Evolutionary conservation across 2,329 filamentous ascomycete genomes (phyloP), one percentile per base, ranked within the genome.

Genomic region (Ophiostoma montium): DNA sequence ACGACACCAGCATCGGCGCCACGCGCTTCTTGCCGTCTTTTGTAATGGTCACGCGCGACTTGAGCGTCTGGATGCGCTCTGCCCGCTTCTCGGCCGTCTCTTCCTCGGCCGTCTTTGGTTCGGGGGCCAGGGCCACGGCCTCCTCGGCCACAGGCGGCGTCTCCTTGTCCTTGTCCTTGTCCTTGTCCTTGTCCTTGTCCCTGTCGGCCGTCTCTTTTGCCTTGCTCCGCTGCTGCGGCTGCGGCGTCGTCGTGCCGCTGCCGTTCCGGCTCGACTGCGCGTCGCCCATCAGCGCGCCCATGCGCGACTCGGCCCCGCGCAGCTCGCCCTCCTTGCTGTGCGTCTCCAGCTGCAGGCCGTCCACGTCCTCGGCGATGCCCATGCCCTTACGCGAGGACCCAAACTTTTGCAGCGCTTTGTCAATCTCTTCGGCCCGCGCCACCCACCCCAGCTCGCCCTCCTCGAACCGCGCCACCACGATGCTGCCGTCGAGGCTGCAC

Each of bases 271-370:
- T 64, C 2, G 74, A 68, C 47, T 73, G 73, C 16, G 76, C 75
- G 60, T 95, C 89, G 6, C 90, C 90, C 92, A 98, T 98, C 35
- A 98, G 67, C n/a, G 90, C 90, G 12, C 92, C 92, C 92, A 98
- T 98, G 56, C 90, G 79, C 2, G 88, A 92, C 65, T 98, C 86
- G 0, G 90, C 89, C 5, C 84, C 89, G 55, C 83, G 86, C 31
- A 90, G 75, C 62, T 98, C 92, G 19, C 84, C 90, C 39, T 84
- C 88, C 61, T 94, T 95, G 66, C 88, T 95, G 62, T 82, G 84
- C 57, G 94, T 88, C 65, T 98, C 92, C 0, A 98, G 68, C 35
- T 86, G 73, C 39, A 96, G 67, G 0, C 87, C 86, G 59, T 95
- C 87, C 0, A 94, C 86, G 53, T 94, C 90, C 65, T 98, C 92